Conservation (phyloP, 2,329 filamentous ascomycete species). For the Xylaria sp. region DNA sequence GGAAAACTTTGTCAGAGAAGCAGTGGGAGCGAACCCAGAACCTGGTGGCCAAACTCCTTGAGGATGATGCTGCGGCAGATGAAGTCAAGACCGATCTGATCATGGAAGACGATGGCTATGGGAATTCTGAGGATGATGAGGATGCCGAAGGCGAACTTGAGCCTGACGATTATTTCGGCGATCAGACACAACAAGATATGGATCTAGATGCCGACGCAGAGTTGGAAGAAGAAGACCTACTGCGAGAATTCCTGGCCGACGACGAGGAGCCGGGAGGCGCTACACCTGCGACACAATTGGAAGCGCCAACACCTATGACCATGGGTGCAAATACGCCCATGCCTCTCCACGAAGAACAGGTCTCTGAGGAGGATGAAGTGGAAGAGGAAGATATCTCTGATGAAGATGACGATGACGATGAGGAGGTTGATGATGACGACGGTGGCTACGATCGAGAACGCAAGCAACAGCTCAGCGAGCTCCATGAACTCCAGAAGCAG, state of each 20-base stretch:
- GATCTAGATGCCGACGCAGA: constrained; percentile 50
- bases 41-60: constrained; percentile 78
- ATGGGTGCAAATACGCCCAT: constrained; percentile 58
- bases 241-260: constrained; percentile 35
- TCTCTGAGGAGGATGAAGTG: constrained; percentile 57
- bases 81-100: constrained; percentile 74
- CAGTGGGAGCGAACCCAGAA: constrained; percentile 88
- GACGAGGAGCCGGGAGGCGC: constrained; percentile 50
- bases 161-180: constrained; percentile 63
- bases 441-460: constrained; percentile 65
- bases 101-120: constrained; percentile 64
- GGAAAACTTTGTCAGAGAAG: constrained; percentile 82
- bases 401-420: constrained; percentile 64
- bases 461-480: constrained; percentile 64
- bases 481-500: constrained; percentile 58
- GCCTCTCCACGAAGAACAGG: constrained; percentile 56
- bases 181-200: constrained; percentile 53
- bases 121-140: constrained; percentile 57
- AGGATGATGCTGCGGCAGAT: constrained; percentile 71
- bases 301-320: constrained; percentile 60
- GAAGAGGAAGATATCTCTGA: constrained; percentile 59
- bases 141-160: constrained; percentile 62
- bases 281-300: constrained; percentile 57
- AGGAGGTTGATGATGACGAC: constrained; percentile 66
- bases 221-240: constrained; percentile 55